Conservation (phyloP, 371 early-diverging fungal species). For the Circinella minor region DNA sequence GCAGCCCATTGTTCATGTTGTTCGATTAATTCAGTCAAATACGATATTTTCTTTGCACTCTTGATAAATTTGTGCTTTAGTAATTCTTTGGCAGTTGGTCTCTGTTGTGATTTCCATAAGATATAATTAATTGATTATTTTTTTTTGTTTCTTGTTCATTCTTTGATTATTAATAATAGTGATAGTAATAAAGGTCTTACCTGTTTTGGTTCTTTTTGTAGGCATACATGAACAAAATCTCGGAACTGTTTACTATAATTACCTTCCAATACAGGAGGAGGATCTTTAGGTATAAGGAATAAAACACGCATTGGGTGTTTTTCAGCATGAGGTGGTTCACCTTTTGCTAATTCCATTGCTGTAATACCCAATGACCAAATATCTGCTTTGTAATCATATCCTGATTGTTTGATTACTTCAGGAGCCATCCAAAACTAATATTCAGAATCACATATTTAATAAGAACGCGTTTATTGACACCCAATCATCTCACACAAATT, state of each 20-base stretch:
- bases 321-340: conserved; percentile 92
- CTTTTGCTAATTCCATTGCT: conserved; percentile 95
- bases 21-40: conserved; percentile 85
- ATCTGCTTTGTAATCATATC: conserved; percentile 97
- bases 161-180: not conserved
- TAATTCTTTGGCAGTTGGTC: conserved; percentile 90
- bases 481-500: not conserved
- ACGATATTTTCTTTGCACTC: conserved; percentile 77
- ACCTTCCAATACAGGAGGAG: conserved; percentile 84
- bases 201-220: conserved; percentile 82
- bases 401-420: conserved; percentile 95
- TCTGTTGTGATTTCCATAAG: conserved; percentile 40
- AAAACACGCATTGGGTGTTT: conserved; percentile 93
- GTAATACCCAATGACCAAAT: conserved; percentile 99
- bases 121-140: not conserved
- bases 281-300: conserved; percentile 91
- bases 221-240: conserved; percentile 88
- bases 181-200: conserved; percentile 37
- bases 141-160: not conserved
- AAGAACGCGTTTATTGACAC: too few species aligned
- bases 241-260: conserved; percentile 86
- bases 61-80: conserved; percentile 91
- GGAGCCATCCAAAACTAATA: conserved; percentile 96
- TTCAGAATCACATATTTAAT: not conserved
- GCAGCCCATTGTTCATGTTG: conserved; percentile 79